phyloP scores from a whole-genome alignment of 768 basidiomycete genomes.

The Mycena filopes region DNA sequence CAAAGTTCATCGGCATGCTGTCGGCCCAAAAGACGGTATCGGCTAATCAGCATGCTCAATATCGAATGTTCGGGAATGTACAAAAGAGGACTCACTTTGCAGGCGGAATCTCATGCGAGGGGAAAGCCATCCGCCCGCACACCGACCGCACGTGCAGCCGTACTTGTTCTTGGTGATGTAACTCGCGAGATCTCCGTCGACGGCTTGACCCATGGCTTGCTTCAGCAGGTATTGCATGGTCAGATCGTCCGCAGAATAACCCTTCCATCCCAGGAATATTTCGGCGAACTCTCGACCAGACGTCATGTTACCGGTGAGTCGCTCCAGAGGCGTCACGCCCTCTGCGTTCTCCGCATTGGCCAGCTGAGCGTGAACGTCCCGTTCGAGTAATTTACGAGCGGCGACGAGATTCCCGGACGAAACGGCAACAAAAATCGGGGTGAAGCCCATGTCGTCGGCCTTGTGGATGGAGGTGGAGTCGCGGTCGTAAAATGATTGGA shows the following conservation, averaged over 20 bases:
- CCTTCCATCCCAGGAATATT: slow-evolving; percentile 28
- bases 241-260: slow-evolving; percentile 21
- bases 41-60: neutral
- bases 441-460: slow-evolving; percentile 29
- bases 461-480: slow-evolving; percentile 28
- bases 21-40: slow-evolving; percentile 23
- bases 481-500: slow-evolving; percentile 12
- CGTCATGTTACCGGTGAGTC: slow-evolving; percentile 17
- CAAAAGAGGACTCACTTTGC: neutral
- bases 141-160: slow-evolving; percentile 15
- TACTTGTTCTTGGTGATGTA: slow-evolving; percentile 13
- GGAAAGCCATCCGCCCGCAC: slow-evolving; percentile 19
- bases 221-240: slow-evolving; percentile 22
- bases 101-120: slow-evolving; percentile 32
- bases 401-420: slow-evolving; percentile 19
- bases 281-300: slow-evolving; percentile 26
- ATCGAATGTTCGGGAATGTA: neutral
- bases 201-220: slow-evolving; percentile 19
- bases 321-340: slow-evolving; percentile 28
- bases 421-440: slow-evolving; percentile 28
- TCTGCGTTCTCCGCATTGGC: slow-evolving; percentile 25
- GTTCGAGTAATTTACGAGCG: slow-evolving; percentile 23
- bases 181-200: neutral
- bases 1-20: slow-evolving; percentile 22
- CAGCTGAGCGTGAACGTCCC: slow-evolving; percentile 27